Evolutionary conservation across 495 filamentous ascomycete genomes (phyloP), one percentile per base, ranked within the genome.

Genomic region (Trichoderma gamsii): DNA sequence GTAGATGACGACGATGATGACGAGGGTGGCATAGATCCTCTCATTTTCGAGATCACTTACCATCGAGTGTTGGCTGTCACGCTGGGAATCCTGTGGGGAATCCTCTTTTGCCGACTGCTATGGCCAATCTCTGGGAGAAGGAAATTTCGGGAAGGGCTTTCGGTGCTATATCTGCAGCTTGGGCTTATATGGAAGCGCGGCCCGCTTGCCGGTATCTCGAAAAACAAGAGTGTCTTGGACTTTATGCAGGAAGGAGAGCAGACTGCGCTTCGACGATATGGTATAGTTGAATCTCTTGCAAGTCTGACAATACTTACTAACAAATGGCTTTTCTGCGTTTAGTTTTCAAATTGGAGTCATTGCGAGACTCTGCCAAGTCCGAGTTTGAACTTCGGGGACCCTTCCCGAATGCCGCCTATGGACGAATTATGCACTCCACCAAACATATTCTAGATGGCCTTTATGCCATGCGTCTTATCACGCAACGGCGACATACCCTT

Each of bases 121-220:
- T 99, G 93, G 92, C 94, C 95, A 12, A 93, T 97, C 71, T 92
- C 90, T 25, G 95, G 93, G 3, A 83, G 96, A 46, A 79, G 81
- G 49, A 94, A 96, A 76, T 85, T 97, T 73, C 92, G 96, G 75
- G 86, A 93, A 67, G 93, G 92, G 15, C 81, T 97, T 38, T 89
- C 89, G 67, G 80, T 96, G 38, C 82, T 99, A 13, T 97, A 94
- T 87, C 83, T 99, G 16, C 88, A 93, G 44, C 92, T 99, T 90
- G 90, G 90, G n/a, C 81, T 98, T 21, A 90, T 97, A 67, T 99
- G 95, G 95, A 93, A 91, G 75, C 87, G 91, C n/a, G 93, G 95
- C n/a, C 95, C 95, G 0, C 80, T 99, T 18, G 88, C 89, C 1
- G 85, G 84, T 16, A 84, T 96, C 38, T 82, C 91, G 1, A 75